Percentiles rank a stretch among this genome's conserved stretches.
phyloP scores from a whole-genome alignment of 2,329 filamentous ascomycete species.

The Pyricularia pennisetigena region DNA sequence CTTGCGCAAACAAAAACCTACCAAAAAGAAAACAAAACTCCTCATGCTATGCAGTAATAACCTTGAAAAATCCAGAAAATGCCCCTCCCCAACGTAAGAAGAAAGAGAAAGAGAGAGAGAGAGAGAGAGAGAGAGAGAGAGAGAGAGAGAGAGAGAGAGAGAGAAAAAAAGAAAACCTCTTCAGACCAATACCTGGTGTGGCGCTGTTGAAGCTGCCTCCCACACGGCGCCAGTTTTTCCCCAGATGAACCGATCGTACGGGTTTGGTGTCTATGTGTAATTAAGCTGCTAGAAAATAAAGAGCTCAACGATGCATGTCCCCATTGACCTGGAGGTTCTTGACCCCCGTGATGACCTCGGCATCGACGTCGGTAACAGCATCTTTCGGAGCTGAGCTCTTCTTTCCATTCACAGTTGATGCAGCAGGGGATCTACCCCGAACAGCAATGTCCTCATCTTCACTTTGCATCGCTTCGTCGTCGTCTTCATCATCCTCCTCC shows the following conservation, averaged over 20 bases:
- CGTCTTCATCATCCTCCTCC: conserved; percentile 27
- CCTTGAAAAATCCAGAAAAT: not conserved
- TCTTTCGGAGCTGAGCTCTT: conserved; percentile 3
- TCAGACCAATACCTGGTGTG: not conserved
- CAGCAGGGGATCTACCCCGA: conserved; percentile 10
- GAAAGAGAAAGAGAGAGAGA: too few relatives aligned
- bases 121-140: too few relatives aligned
- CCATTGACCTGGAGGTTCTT: conserved; percentile 39
- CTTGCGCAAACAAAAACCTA: not conserved
- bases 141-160: too few relatives aligned
- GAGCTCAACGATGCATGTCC: conserved; percentile 11
- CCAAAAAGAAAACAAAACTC: not conserved
- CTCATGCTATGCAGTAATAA: conserved; percentile 7
- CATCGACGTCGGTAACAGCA: conserved; percentile 31
- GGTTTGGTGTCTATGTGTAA: not conserved
- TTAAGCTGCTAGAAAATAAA: not conserved
- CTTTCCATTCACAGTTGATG: conserved; percentile 9
- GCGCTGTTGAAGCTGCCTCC: conserved; percentile 2
- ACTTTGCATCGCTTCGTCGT: conserved; percentile 27
- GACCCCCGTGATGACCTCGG: conserved; percentile 51
- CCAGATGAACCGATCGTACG: not conserved
- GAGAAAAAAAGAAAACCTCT: too few relatives aligned
- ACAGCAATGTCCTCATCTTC: conserved; percentile 14
- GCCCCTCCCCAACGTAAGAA: not conserved
- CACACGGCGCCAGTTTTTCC: not conserved